These are phyloP conservation scores for Colletotrichum chrysophilum DNA, from an alignment of 2,329 filamentous ascomycete species.

Conservation along the genomic window DNA sequence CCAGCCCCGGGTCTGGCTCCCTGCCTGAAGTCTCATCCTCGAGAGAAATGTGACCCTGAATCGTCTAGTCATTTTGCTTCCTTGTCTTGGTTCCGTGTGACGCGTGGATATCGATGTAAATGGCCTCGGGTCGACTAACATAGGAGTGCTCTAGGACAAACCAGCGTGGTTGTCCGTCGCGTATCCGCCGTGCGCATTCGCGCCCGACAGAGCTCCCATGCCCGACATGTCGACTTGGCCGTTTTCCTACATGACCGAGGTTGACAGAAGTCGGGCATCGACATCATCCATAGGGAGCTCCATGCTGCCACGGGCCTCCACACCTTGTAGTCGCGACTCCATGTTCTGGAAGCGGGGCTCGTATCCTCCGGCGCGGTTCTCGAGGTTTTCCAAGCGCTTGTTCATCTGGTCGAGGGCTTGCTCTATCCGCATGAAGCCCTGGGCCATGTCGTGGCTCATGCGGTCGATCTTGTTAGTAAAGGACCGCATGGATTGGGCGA, in stretches of 20 bases:
- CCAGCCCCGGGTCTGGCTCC: not conserved
- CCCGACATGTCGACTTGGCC: slow-evolving; percentile 7
- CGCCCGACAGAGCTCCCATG: not conserved
- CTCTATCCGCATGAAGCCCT: slow-evolving; percentile 57
- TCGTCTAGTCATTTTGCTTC: not conserved
- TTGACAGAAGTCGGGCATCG: slow-evolving; percentile 47
- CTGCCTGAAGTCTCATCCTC: not conserved
- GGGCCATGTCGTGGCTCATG: slow-evolving; percentile 59
- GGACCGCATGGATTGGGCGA: slow-evolving; percentile 62
- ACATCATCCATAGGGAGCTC: slow-evolving; percentile 48
- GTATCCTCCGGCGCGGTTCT: slow-evolving; percentile 47
- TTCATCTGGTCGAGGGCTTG: slow-evolving; percentile 56
- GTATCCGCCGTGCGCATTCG: not conserved
- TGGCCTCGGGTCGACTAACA: not conserved
- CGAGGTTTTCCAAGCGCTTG: slow-evolving; percentile 60
- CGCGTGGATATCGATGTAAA: not conserved
- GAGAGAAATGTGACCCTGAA: not conserved
- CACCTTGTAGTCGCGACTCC: slow-evolving; percentile 45
- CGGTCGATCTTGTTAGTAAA: slow-evolving; percentile 66
- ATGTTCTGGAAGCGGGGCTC: slow-evolving; percentile 51
- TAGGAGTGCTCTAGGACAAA: not conserved
- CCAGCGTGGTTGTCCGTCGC: not conserved
- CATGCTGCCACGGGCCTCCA: slow-evolving; percentile 36
- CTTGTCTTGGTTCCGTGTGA: not conserved
- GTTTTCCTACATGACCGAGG: slow-evolving; percentile 45